A percentile compares a stretch with the other conserved stretches of the same genome.
phyloP scores from a whole-genome alignment of 2,329 filamentous ascomycete species.

The Graphilbum sp. region DNA sequence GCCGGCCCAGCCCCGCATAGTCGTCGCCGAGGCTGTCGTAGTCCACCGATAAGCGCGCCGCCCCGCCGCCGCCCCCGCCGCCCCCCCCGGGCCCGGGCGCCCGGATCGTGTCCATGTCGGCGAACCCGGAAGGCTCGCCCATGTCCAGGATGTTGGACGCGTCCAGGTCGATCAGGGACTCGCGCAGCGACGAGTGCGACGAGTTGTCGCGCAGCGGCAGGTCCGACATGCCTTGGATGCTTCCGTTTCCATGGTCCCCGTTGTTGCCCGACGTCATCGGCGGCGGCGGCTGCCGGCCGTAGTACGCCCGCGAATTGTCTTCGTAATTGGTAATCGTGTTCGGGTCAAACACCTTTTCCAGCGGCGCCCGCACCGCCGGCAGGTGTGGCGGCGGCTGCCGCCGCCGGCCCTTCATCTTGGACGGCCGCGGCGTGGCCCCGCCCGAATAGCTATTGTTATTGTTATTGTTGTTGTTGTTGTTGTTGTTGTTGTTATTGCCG shows the following conservation, averaged over 20 bases:
- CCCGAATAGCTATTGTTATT: neutral
- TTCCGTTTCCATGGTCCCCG: neutral
- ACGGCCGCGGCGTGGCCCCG: slow-evolving; percentile 29
- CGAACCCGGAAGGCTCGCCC: slow-evolving; percentile 40
- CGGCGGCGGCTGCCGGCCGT: slow-evolving; percentile 29
- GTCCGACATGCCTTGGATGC: slow-evolving; percentile 25
- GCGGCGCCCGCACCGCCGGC: slow-evolving; percentile 38
- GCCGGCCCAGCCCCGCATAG: slow-evolving; percentile 23
- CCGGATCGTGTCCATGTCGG: slow-evolving; percentile 44
- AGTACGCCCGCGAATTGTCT: slow-evolving; percentile 45
- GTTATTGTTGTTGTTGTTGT: no score
- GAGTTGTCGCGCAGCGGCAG: slow-evolving; percentile 43
- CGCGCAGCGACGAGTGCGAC: slow-evolving; percentile 33
- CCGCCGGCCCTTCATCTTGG: slow-evolving; percentile 31
- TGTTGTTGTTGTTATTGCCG: no score
- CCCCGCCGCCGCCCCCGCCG: no score
- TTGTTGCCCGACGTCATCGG: slow-evolving; percentile 12
- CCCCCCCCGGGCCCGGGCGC: slow-evolving; percentile 15
- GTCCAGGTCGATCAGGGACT: slow-evolving; percentile 50
- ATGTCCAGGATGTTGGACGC: slow-evolving; percentile 26
- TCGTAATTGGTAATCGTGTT: slow-evolving; percentile 49
- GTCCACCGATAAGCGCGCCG: slow-evolving; percentile 29
- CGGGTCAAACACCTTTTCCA: slow-evolving; percentile 50
- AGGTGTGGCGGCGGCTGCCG: slow-evolving; percentile 42
- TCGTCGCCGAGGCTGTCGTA: slow-evolving; percentile 32